Conservation (phyloP, 2,329 filamentous ascomycete genomes). For the Fusarium sp. region DNA sequence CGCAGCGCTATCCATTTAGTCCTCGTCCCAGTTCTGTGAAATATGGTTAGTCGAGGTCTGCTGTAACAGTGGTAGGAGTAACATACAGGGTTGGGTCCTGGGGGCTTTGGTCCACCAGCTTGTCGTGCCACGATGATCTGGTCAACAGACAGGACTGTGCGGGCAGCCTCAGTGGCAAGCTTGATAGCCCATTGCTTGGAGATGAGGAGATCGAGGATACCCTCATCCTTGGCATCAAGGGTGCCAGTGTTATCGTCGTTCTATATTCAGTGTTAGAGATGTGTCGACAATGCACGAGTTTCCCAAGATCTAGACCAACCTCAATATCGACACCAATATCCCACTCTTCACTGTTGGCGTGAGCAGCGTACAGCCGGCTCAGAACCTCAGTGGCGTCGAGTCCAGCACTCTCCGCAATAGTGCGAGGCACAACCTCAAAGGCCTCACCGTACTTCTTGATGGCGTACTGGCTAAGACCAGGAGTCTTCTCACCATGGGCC, state of each 20-base stretch:
- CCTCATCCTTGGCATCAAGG: slow-evolving; percentile 86
- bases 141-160: slow-evolving; percentile 95
- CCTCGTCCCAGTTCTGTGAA: slow-evolving; percentile 72
- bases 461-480: slow-evolving; percentile 92
- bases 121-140: slow-evolving; percentile 99
- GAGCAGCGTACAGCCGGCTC: slow-evolving; percentile 91
- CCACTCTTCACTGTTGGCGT: slow-evolving; percentile 90
- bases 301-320: slow-evolving; percentile 57
- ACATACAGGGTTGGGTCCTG: slow-evolving; percentile 84
- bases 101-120: slow-evolving; percentile 96
- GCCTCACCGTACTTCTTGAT: slow-evolving; percentile 98
- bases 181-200: slow-evolving; percentile 98
- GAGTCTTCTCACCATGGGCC: slow-evolving; percentile 90
- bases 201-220: slow-evolving; percentile 91
- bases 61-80: background rate
- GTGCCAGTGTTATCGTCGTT: slow-evolving; percentile 84
- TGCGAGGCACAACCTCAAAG: slow-evolving; percentile 96
- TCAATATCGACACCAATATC: slow-evolving; percentile 95
- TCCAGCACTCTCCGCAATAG: slow-evolving; percentile 93
- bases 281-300: background rate
- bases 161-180: slow-evolving; percentile 92
- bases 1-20: slow-evolving; percentile 59
- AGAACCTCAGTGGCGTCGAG: slow-evolving; percentile 97
- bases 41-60: slow-evolving; percentile 48
- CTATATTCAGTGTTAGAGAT: slow-evolving; percentile 54